Evolutionary conservation across 768 basidiomycete species (phyloP), one percentile per base, ranked within the genome.

Genomic region (Lentinus tigrinus): DNA sequence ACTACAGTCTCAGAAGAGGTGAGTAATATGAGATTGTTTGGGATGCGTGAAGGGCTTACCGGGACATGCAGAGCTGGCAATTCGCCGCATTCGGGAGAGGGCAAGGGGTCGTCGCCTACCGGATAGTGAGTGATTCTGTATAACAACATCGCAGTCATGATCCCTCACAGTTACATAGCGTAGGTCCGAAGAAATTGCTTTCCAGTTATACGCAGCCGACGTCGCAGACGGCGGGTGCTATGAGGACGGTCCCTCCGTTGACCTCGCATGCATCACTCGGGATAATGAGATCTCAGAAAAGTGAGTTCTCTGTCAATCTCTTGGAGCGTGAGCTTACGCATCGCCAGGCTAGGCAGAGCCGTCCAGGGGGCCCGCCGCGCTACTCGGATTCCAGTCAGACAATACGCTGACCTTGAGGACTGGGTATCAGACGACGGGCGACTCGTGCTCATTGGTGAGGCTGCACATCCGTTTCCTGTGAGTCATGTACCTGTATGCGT

Each of bases 401-500:
- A 67, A 23, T 58, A 66, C 31, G 58, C 43, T 2, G 57, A 68
- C 38, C 56, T 71, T 16, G 71, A 72, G 27, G 69, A 70, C 19
- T 74, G 74, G 74, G 68, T 74, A 0, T 68, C 72, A 38, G 63
- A 65, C 7, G 67, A 60, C 43, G 69, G 67, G 13, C 67, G 63
- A 14, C 58, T 74, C 1, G 63, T 73, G 7, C 44, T 75, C 24
- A 62, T 75, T 24, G 76, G 76, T 14, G 69, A 72, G 16, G 74
- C 75, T 0, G 74, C 71, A 19, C 76, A 77, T 65, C 70, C 74
- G 2, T 73, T 74, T 59, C 69, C 72, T 1, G 74, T 74, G 52
- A 47, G 69, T 58, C 13, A 16, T 17, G 2, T 13, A 31, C 31
- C 16, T 26, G n/a, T 26, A 6, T 13, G 11, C 28, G 0, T 8